phyloP scores from a whole-genome alignment of 2,329 filamentous ascomycete genomes.

The Pleomassaria siparia region DNA sequence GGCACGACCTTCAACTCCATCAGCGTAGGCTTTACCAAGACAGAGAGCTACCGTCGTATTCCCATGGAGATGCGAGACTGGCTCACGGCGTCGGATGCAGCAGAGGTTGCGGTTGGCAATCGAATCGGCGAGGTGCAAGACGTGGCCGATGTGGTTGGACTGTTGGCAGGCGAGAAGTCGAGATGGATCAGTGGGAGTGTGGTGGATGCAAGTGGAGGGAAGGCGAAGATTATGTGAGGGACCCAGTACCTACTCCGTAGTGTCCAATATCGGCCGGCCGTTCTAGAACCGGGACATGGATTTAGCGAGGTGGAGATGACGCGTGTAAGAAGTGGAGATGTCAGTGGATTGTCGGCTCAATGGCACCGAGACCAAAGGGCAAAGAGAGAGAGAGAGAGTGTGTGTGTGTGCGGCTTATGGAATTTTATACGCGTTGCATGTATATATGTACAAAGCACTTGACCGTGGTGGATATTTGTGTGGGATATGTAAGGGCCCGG shows the following conservation, averaged over 20 bases:
- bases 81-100: constrained; percentile 16
- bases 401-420: not conserved
- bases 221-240: constrained; percentile 23
- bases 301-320: not conserved
- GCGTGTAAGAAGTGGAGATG: not conserved
- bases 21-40: constrained; percentile 26
- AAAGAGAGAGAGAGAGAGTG: not conserved
- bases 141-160: constrained; percentile 68
- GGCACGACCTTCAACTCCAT: constrained; percentile 30
- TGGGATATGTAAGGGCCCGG: not conserved
- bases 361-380: not conserved
- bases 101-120: constrained; percentile 14
- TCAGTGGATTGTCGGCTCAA: not conserved
- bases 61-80: constrained; percentile 12
- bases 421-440: too few relatives aligned
- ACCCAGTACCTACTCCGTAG: too few relatives aligned
- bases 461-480: not conserved
- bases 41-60: constrained; percentile 17
- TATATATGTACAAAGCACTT: not conserved
- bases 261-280: too few relatives aligned
- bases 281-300: too few relatives aligned
- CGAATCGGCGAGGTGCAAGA: constrained; percentile 42
- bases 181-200: constrained; percentile 42
- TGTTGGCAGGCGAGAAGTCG: constrained; percentile 33
- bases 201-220: constrained; percentile 29